Evolutionary conservation across 2,329 filamentous ascomycete genomes (phyloP).

Genomic region (Plectosphaerella plurivora): DNA sequence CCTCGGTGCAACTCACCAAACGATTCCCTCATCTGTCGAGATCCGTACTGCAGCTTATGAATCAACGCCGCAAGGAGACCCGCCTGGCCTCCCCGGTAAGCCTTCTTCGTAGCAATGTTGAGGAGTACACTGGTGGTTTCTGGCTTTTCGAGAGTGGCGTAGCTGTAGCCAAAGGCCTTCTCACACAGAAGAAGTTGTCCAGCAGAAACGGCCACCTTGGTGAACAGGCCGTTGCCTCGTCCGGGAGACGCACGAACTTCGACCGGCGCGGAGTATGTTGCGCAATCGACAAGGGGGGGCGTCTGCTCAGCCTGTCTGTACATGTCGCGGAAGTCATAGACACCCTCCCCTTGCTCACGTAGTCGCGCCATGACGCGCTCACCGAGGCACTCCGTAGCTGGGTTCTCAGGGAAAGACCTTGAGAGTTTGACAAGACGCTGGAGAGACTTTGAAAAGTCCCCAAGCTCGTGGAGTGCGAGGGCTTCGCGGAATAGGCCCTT

Average conservation of each 20-base stretch:
- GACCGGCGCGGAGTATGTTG: conserved; percentile 38
- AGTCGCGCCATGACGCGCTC: conserved; percentile 23
- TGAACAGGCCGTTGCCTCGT: conserved; percentile 47
- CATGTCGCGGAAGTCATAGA: conserved; percentile 32
- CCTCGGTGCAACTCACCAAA: conserved; percentile 36
- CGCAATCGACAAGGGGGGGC: conserved; percentile 40
- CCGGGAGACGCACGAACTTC: conserved; percentile 31
- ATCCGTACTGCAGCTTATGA: conserved; percentile 40
- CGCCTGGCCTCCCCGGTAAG: conserved; percentile 29
- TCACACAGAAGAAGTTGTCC: conserved; percentile 52
- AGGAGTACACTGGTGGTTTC: conserved; percentile 26
- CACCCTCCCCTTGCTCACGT: conserved; percentile 31
- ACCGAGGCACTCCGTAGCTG: conserved; percentile 18
- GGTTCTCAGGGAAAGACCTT: conserved; percentile 27
- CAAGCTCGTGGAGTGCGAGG: conserved; percentile 37
- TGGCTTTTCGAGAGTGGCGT: conserved; percentile 12
- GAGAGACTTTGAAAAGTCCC: conserved; percentile 28
- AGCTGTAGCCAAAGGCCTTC: conserved; percentile 46
- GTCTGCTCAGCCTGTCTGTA: conserved; percentile 26
- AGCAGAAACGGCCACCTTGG: conserved; percentile 36
- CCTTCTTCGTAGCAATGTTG: conserved; percentile 24
- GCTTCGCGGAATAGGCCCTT: conserved; percentile 40
- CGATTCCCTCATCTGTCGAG: conserved; percentile 20
- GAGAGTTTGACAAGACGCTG: conserved; percentile 26
- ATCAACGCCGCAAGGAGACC: conserved; percentile 32